A percentile compares a stretch with the other conserved stretches of the same genome.
phyloP scores from a whole-genome alignment of 768 basidiomycete species.

The Lactarius pseudohatsudake region DNA sequence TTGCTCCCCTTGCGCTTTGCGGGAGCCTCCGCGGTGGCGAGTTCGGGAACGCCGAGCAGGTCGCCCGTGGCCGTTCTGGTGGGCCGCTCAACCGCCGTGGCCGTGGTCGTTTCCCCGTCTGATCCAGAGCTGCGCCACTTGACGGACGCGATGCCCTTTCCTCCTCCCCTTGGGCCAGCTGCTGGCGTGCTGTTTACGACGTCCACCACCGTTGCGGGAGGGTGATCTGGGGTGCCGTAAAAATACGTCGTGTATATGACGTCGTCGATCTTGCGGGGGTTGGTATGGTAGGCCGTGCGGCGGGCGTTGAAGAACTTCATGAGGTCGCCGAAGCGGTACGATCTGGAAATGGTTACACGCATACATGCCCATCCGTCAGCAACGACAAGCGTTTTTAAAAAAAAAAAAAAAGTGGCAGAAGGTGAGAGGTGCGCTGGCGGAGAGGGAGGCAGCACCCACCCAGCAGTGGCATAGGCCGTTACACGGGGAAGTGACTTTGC shows the following conservation, averaged over 20 bases:
- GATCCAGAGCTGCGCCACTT: constrained; percentile 34
- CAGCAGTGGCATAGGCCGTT: constrained; percentile 95
- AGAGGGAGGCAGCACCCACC: constrained; percentile 46
- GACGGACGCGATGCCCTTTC: constrained; percentile 16
- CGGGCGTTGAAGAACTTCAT: constrained; percentile 89
- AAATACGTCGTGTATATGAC: constrained; percentile 92
- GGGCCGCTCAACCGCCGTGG: constrained; percentile 29
- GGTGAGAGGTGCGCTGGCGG: not conserved
- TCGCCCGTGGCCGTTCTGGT: constrained; percentile 51
- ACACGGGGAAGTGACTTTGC: constrained; percentile 89
- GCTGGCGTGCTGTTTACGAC: constrained; percentile 22
- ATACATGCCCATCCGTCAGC: not conserved
- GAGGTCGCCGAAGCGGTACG: constrained; percentile 84
- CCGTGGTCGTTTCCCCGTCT: constrained; percentile 27
- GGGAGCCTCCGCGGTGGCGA: constrained; percentile 35
- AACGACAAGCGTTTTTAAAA: not conserved
- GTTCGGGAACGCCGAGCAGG: constrained; percentile 74
- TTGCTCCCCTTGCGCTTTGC: constrained; percentile 56
- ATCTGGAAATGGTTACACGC: constrained; percentile 45
- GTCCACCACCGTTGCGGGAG: constrained; percentile 26
- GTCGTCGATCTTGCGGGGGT: constrained; percentile 86
- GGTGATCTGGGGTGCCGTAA: constrained; percentile 51
- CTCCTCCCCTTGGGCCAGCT: constrained; percentile 21
- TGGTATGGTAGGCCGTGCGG: constrained; percentile 77
- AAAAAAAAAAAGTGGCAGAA: too few relatives aligned